These are phyloP conservation scores for Fraxinus dipetala DNA, from an alignment of 305 asterid genomes.

Conservation along the genomic window DNA sequence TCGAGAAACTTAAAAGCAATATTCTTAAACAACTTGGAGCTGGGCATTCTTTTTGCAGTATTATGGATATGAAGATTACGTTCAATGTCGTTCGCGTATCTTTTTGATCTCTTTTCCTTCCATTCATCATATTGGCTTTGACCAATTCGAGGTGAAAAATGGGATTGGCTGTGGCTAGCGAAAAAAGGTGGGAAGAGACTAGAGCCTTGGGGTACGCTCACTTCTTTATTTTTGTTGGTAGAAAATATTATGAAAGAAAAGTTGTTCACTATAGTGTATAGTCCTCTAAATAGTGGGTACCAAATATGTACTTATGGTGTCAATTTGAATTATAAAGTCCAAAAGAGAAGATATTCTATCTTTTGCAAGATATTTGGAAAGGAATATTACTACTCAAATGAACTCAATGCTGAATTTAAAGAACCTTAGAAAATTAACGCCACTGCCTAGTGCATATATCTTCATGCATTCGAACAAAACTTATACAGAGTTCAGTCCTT, in stretches of 20 bases:
- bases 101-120: neutral
- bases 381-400: neutral
- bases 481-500: neutral
- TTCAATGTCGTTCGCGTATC: neutral
- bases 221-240: neutral
- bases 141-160: neutral
- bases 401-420: neutral
- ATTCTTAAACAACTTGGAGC: neutral
- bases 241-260: neutral
- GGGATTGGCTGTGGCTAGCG: neutral
- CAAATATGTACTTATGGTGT: neutral
- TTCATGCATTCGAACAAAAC: neutral
- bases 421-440: neutral
- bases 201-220: neutral
- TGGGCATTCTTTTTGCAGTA: neutral
- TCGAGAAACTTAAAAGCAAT: neutral
- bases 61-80: neutral
- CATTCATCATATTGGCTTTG: neutral
- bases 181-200: neutral
- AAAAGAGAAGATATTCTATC: neutral
- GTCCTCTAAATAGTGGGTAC: neutral
- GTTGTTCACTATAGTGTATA: neutral
- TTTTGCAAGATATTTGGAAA: neutral
- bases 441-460: neutral
- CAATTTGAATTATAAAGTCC: neutral